Percentiles rank a stretch among this genome's conserved stretches.
Evolutionary conservation across 495 filamentous ascomycete species (phyloP).

Genomic region (Amorphotheca resinae): DNA sequence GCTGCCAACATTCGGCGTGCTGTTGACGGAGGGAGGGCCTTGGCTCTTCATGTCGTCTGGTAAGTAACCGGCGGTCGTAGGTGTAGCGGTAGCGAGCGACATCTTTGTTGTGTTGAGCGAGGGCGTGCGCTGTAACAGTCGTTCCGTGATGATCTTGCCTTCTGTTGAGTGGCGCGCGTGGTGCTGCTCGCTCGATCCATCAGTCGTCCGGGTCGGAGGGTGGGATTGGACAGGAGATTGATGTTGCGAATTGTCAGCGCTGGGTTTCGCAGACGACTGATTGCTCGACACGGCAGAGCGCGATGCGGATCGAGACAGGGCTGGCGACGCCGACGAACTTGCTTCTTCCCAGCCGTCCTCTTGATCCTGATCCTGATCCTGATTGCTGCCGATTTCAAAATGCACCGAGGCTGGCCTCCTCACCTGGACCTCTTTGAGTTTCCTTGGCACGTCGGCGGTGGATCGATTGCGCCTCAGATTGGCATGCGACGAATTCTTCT

Average conservation of each 20-base stretch:
- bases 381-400: conserved; percentile 20
- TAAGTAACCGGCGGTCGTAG: conserved; percentile 24
- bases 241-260: conserved; percentile 16
- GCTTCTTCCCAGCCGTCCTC: conserved; percentile 41
- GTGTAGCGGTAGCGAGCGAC: conserved; percentile 40
- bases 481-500: conserved; percentile 36
- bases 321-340: conserved; percentile 40
- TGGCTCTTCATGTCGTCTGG: conserved; percentile 21
- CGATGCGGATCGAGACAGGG: conserved; percentile 36
- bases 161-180: conserved; percentile 4
- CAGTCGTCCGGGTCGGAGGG: conserved; percentile 2
- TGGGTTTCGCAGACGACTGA: conserved; percentile 19
- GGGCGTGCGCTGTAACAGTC: conserved; percentile 43
- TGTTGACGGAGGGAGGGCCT: conserved; percentile 8
- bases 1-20: conserved; percentile 30
- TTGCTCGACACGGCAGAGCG: conserved; percentile 19
- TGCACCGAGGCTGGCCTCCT: conserved; percentile 31
- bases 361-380: conserved; percentile 34
- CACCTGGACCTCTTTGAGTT: conserved; percentile 29
- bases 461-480: conserved; percentile 27
- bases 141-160: conserved; percentile 39
- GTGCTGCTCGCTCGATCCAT: conserved; percentile 11
- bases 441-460: conserved; percentile 24
- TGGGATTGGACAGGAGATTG: conserved; percentile 21
- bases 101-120: conserved; percentile 47